Conservation (phyloP, 129 eudicot species). For the Arctium minus region DNA sequence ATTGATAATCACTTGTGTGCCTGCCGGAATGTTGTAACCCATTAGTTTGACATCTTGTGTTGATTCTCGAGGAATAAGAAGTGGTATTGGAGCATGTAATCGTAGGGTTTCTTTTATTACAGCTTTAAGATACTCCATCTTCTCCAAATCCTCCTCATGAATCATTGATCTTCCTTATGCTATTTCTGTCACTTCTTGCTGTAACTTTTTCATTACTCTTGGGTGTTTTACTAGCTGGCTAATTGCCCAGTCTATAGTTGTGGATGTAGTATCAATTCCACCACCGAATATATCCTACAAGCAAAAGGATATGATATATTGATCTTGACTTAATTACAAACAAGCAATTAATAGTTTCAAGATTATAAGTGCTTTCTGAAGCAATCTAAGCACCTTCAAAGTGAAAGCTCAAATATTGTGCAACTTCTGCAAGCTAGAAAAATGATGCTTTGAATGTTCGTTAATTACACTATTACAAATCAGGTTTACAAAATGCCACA, state of each 20-base stretch:
- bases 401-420: too few species aligned
- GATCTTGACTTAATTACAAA: neutral
- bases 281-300: slow-evolving; percentile 3
- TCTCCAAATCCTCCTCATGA: neutral
- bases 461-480: neutral
- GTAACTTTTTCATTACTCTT: slow-evolving; percentile 12
- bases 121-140: slow-evolving; percentile 16
- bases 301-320: neutral
- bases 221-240: slow-evolving; percentile 21
- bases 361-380: too few species aligned
- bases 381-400: too few species aligned
- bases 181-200: slow-evolving; percentile 1
- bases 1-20: slow-evolving; percentile 6
- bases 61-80: neutral
- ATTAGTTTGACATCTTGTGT: neutral
- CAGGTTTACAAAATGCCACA: too few species aligned
- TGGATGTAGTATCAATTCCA: slow-evolving; percentile 1
- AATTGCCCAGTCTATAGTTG: slow-evolving; percentile 8
- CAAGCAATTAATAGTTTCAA: neutral
- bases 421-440: neutral
- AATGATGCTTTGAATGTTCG: neutral
- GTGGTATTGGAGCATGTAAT: slow-evolving; percentile 8
- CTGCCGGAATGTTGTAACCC: neutral
- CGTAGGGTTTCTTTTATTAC: slow-evolving; percentile 9
- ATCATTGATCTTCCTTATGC: neutral